A percentile compares a stretch with the other conserved stretches of the same genome.
phyloP scores from a whole-genome alignment of 768 basidiomycete genomes.

The Boletales sp. region DNA sequence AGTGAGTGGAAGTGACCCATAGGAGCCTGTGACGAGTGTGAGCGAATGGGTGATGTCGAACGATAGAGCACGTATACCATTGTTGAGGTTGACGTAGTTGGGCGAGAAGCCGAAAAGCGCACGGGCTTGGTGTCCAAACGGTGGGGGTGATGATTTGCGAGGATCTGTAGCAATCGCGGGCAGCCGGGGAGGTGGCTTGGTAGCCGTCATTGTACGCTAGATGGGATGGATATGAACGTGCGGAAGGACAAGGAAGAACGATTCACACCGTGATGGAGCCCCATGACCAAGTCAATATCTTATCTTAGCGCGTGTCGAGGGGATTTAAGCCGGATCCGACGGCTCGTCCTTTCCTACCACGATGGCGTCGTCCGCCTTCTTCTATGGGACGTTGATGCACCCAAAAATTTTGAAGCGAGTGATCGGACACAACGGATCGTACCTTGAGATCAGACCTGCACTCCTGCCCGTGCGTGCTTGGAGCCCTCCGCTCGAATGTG shows the following conservation, averaged over 20 bases:
- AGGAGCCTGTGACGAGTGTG: slow-evolving; percentile 44
- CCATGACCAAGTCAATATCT: not conserved
- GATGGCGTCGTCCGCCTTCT: slow-evolving; percentile 55
- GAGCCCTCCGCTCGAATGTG: not conserved
- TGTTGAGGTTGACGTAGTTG: no score
- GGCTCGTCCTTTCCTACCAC: not conserved
- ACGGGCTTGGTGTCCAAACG: no score
- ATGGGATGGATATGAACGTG: no score
- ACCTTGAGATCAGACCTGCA: slow-evolving; percentile 70
- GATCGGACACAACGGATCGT: slow-evolving; percentile 60
- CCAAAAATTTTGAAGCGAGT: slow-evolving; percentile 78
- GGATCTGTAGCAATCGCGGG: no score
- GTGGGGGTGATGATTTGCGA: no score
- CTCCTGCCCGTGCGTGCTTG: slow-evolving; percentile 56
- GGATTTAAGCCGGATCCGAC: not conserved
- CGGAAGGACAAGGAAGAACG: no score
- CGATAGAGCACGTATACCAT: no score
- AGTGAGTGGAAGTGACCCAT: slow-evolving; percentile 52
- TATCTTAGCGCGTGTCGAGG: not conserved
- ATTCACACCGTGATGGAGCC: no score
- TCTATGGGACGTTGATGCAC: slow-evolving; percentile 91
- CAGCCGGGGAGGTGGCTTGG: no score
- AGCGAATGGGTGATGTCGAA: not conserved
- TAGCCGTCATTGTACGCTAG: no score
- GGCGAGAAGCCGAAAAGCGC: no score